Base-by-base conservation (phyloP, 768 basidiomycete species). In the Hygrophorus russula region DNA sequence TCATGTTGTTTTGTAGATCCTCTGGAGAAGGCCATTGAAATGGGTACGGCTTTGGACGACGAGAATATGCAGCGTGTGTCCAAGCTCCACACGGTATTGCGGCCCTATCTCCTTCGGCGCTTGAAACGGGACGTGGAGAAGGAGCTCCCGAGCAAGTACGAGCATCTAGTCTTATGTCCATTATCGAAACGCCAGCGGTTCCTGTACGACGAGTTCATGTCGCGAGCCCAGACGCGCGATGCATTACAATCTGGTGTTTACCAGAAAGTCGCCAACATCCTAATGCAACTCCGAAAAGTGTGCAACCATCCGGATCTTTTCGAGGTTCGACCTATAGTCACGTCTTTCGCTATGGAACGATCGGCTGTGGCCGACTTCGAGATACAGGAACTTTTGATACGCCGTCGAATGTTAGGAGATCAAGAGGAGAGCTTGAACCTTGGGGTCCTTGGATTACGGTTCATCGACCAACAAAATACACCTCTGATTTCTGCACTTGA, bases 231-330 rank as follows among this genome's bases (percentile, higher is more conserved):
- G 42, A 96, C 91, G 2, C 74, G 76, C 20, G 78, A 82, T 49
- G 88, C 87, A 14, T 68, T 96, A 36, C 69, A 80, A 15, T 89
- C 90, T 2, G 93, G 92, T 3, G 71, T 86, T 2, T 89, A 89
- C 54, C 83, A 85, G 61, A 85, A 85, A 62, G 83, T 89, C 35
- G 86, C 86, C 53, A 99, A 99, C 57, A 80, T 94, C 45, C 74
- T 98, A 47, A 99, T 98, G 96, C 96, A 99, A 59, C 73, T 98
- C 3, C 82, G 96, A 44, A 97, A 98, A 66, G 89, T 94, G 34
- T 90, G 90, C 67, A 92, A 88, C 44, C 91, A 97, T 60, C 94
- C 93, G 0, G 84, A 92, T 60, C 68, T 92, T 8, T 93, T 94
- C 57, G 87, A 93, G 60, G 79, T 87, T 40, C 82, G 91, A 52